Conservation (phyloP, 2,329 filamentous ascomycete genomes). For the Neofusicoccum cordaticola region DNA sequence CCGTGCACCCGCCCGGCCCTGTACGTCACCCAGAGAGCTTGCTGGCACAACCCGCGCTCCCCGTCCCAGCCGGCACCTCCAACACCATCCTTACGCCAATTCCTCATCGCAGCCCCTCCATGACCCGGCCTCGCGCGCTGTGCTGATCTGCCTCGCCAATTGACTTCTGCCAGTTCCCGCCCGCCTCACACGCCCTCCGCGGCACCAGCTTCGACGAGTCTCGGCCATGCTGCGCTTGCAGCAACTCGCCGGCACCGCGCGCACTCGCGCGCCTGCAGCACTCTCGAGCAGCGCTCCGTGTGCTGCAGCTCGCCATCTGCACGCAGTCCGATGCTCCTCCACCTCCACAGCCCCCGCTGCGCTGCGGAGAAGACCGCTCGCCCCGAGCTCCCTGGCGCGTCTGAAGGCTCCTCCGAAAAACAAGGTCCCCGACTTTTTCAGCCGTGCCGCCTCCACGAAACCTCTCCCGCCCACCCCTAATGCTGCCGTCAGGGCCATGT, state of each 20-base stretch:
- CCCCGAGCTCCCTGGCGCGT: neutral
- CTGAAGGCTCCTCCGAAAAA: neutral
- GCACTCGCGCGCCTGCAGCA: neutral
- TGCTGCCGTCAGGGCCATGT: conserved; percentile 54
- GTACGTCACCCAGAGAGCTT: conserved; percentile 8
- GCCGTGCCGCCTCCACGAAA: conserved; percentile 30
- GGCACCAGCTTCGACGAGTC: neutral
- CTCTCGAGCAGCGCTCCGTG: neutral
- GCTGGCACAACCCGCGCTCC: neutral
- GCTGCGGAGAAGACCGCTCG: conserved; percentile 5
- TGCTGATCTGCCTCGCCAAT: neutral
- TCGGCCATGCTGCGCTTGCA: conserved; percentile 17
- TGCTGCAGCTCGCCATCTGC: neutral
- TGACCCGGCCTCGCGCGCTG: neutral
- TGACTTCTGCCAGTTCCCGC: neutral
- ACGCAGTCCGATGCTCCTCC: neutral
- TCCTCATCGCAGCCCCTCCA: neutral
- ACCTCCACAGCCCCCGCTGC: neutral
- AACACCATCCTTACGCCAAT: conserved; percentile 1
- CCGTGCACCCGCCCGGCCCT: neutral
- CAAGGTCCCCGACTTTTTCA: conserved; percentile 9
- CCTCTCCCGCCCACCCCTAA: conserved; percentile 31
- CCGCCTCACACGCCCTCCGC: neutral
- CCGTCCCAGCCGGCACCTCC: neutral
- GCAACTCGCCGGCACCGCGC: conserved; percentile 11